Percentiles rank a stretch among this genome's conserved stretches.
These are phyloP conservation scores for Reticulascus tulasneorum DNA, from an alignment of 2,329 filamentous ascomycete species.

Conservation along the genomic window DNA sequence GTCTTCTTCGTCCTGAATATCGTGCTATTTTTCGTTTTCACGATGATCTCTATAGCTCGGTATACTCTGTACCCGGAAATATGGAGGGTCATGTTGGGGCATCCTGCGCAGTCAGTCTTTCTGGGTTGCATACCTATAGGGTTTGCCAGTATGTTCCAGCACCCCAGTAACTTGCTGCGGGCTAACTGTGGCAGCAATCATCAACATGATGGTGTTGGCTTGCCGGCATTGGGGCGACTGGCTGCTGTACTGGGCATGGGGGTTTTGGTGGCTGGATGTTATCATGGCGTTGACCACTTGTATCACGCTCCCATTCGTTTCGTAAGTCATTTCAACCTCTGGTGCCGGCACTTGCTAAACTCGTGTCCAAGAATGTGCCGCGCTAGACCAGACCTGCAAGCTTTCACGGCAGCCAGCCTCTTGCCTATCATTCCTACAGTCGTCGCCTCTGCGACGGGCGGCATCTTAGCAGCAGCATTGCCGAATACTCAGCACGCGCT, in stretches of 20 bases:
- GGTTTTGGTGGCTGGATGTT: conserved; percentile 55
- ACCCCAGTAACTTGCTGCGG: neutral
- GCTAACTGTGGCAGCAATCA: conserved; percentile 37
- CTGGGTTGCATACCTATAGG: conserved; percentile 67
- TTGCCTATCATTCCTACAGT: conserved; percentile 65
- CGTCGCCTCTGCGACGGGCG: conserved; percentile 61
- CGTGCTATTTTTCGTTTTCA: conserved; percentile 51
- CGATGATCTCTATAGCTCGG: conserved; percentile 51
- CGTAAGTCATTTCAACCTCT: conserved; percentile 29
- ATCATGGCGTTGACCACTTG: conserved; percentile 49
- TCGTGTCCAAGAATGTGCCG: conserved; percentile 26
- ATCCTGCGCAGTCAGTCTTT: conserved; percentile 66
- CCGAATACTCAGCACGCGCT: conserved; percentile 6
- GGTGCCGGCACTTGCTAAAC: neutral
- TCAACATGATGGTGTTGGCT: conserved; percentile 60
- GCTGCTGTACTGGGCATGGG: conserved; percentile 52
- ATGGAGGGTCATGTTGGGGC: conserved; percentile 61
- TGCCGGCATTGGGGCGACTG: conserved; percentile 57
- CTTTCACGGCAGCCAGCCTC: conserved; percentile 62
- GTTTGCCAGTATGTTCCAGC: conserved; percentile 45
- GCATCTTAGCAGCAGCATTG: conserved; percentile 22
- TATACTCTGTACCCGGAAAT: conserved; percentile 64
- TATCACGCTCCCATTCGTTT: conserved; percentile 52
- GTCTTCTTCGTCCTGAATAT: conserved; percentile 59
- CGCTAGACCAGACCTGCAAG: conserved; percentile 43